Conservation (phyloP, 805 yeast genomes). For the Candida tibetensis region DNA sequence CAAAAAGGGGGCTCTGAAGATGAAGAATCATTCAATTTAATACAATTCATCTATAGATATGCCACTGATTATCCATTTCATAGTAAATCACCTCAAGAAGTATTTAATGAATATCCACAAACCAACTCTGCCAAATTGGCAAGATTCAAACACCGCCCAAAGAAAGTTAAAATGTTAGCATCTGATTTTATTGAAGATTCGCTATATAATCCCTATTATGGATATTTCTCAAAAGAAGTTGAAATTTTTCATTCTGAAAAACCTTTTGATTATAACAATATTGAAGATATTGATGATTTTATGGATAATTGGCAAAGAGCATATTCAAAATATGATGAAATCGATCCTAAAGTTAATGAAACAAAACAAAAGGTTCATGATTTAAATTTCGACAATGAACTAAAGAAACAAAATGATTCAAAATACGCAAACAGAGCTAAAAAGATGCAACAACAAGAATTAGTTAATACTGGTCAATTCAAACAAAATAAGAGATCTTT, state of each 20-base stretch:
- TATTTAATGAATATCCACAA: constrained; percentile 34
- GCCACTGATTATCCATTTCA: constrained; percentile 43
- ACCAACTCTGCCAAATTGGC: constrained; percentile 34
- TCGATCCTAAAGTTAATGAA: constrained; percentile 10
- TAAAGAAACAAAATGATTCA: constrained; percentile 11
- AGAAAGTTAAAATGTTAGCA: constrained; percentile 63
- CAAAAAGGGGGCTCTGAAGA: constrained; percentile 15
- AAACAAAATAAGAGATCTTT: constrained; percentile 34
- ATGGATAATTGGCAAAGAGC: constrained; percentile 64
- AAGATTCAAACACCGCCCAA: constrained; percentile 48
- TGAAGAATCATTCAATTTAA: constrained; percentile 20
- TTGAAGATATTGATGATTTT: constrained; percentile 66
- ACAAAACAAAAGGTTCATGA: constrained; percentile 12
- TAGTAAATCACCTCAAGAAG: constrained; percentile 36
- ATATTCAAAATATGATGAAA: constrained; percentile 50
- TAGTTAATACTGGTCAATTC: constrained; percentile 13
- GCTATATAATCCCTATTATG: constrained; percentile 75
- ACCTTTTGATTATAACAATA: constrained; percentile 60
- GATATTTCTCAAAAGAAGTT: constrained; percentile 77
- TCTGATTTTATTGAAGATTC: constrained; percentile 85
- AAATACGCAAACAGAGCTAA: constrained; percentile 29
- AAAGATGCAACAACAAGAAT: constrained; percentile 24
- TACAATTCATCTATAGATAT: constrained; percentile 36
- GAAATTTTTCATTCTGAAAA: constrained; percentile 67
- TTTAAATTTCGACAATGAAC: constrained; percentile 9